Evolutionary conservation across 2,329 filamentous ascomycete genomes (phyloP).

Genomic region (Pseudogymnoascus pannorum): DNA sequence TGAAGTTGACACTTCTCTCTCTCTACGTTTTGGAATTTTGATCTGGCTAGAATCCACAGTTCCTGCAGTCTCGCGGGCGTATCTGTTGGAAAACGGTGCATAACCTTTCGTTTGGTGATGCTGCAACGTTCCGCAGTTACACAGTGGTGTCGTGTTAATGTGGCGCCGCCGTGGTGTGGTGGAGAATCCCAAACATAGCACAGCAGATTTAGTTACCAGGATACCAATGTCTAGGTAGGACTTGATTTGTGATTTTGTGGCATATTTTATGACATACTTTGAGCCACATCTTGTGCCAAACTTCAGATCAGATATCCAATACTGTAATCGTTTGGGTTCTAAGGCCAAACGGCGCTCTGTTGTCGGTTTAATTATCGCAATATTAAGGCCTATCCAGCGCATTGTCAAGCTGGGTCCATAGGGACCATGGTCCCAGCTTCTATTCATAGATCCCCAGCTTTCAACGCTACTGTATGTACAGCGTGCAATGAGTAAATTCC

Average conservation of each 20-base stretch:
- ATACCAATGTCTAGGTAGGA: background rate
- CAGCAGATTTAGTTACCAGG: background rate
- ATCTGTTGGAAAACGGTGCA: background rate
- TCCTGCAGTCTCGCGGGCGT: background rate
- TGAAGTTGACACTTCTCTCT: background rate
- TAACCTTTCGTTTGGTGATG: constrained; percentile 1
- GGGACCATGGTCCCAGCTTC: no score
- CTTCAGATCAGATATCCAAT: background rate
- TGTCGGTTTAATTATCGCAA: background rate
- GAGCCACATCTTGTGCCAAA: background rate
- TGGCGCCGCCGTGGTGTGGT: background rate
- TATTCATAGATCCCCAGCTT: background rate
- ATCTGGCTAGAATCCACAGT: constrained; percentile 2
- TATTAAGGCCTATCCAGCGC: background rate
- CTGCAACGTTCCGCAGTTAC: background rate
- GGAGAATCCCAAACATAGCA: background rate
- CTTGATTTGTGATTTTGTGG: background rate
- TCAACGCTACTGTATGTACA: background rate
- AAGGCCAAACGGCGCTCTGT: background rate
- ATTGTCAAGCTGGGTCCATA: background rate
- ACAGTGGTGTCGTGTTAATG: background rate
- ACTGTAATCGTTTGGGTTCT: background rate
- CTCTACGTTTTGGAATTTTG: background rate
- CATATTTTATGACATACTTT: background rate
- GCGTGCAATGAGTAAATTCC: background rate